Evolutionary conservation across 345 rosid genomes (phyloP), one percentile per base, ranked within the genome.

Genomic region (Barbarea vulgaris): DNA sequence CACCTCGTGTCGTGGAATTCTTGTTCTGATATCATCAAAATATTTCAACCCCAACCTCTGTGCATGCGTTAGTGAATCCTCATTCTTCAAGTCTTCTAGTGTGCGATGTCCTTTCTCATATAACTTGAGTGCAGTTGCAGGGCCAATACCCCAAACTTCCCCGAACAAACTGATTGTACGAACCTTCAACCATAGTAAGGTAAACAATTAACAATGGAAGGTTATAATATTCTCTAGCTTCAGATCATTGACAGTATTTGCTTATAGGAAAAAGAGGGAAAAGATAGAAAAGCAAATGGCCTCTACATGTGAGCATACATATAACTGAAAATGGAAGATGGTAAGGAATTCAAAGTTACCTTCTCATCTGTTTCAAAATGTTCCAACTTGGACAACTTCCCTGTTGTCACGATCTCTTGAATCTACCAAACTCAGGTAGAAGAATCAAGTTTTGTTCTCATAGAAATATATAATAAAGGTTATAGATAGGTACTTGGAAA

Each of bases 121-220:
- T 76, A 95, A 80, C 76, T 95, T 92, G 68, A 86, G 84, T 44
- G 97, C 96, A 69, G 99, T 95, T 62, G 97, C 89, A 33, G 97
- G 97, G 75, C 99, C 99, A 65, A 90, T 82, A 60, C 99, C 99
- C 99, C 99, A 90, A 60, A 95, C 90, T 81, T 95, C 97, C 54
- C 97, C 99, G 81, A 95, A 90, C 53, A 92, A 79, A 74, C 79
- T 89, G 61, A 95, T 87, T 10, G 97, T 83, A 53, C 85, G 84
- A 53, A 95, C 99, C 99, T 95, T 65, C 64, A 65, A 39, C 12
- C 55, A 72, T 47, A 62, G 30, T 71, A 53, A 70, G 57, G 64
- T 67, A 51, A 77, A 51, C 31, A 59, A 14, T 24, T 17, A 41
- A 18, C 31, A 1, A 17, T 18, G 9, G 52, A 54, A 37, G 47